Base-by-base conservation (phyloP, 768 basidiomycete genomes). In the Hericium erinaceus region DNA sequence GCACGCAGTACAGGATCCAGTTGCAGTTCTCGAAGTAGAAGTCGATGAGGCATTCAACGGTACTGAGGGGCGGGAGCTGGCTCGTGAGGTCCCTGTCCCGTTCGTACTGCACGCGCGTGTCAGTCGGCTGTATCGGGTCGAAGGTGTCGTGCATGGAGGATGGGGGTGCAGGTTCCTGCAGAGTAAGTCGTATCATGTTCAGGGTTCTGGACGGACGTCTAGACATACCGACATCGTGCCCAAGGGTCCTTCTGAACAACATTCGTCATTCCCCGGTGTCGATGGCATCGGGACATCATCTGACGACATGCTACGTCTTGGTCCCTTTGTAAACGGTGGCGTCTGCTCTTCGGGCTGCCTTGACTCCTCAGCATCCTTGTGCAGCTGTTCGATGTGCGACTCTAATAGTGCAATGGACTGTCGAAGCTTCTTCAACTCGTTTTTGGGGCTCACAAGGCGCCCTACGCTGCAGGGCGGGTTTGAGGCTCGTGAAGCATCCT, bases 381-480 rank as follows among this genome's bases (percentile, higher is more conserved):
- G 49, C n/a, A 53, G 33, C 20, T 46, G 40, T 16, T 20, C 22
- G 37, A 61, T 26, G 37, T 63, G 62, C 51, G 60, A 58, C 40
- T 63, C 62, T 15, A 63, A 60, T 2, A 61, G 54, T n/a, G 60
- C 58, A 4, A 63, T 54, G n/a, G 62, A 63, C 15, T 63, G 62
- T 39, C 62, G 62, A 20, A 63, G 58, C 39, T 58, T 63, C 26
- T 55, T 56, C 26, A 63, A 61, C 11, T 63, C 62, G 12, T 61
- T 57, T 13, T 54, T 63, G 12, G 62, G 53, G 33, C 58, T 63
- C 46, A 61, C 57, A 4, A 57, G 44, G 26, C 57, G 58, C 0
- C 60, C 48, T 1, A 57, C 38, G 18, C 44, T 11, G 2, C 61
- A 55, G 16, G 18, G 39, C n/a, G 56, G 58, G 16, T 22, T 13